Percentiles rank a stretch among this genome's conserved stretches.
These are phyloP conservation scores for Fusarium caatingaense DNA, from an alignment of 2,329 filamentous ascomycete species.

Conservation along the genomic window DNA sequence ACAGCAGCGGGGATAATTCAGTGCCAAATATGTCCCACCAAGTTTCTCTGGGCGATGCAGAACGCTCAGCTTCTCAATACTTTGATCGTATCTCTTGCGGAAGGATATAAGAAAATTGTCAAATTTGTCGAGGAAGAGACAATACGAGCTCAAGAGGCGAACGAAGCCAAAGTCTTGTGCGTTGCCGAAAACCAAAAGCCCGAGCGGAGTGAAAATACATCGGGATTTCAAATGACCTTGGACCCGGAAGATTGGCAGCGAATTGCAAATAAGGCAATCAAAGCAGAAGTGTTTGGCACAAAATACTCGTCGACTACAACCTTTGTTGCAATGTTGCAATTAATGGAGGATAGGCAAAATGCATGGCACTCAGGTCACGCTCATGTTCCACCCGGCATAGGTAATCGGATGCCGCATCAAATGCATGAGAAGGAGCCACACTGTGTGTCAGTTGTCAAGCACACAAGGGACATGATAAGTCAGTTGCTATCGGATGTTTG, in stretches of 20 bases:
- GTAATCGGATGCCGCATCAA: constrained; percentile 14
- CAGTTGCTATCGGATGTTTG: constrained; percentile 24
- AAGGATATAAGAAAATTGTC: constrained; percentile 41
- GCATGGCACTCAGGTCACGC: constrained; percentile 40
- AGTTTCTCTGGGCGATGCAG: constrained; percentile 46
- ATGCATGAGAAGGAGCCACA: constrained; percentile 37
- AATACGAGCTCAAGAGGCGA: constrained; percentile 24
- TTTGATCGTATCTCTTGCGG: constrained; percentile 40
- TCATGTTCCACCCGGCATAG: constrained; percentile 13
- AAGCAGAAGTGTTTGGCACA: constrained; percentile 34
- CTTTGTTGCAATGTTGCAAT: constrained; percentile 31
- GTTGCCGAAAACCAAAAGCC: constrained; percentile 22
- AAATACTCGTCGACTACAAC: not conserved
- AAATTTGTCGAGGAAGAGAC: constrained; percentile 39
- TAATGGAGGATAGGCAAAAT: constrained; percentile 43
- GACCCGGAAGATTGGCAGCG: constrained; percentile 35
- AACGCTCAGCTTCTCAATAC: constrained; percentile 44
- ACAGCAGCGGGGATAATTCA: constrained; percentile 33
- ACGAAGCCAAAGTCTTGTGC: constrained; percentile 30
- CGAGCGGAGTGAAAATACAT: not conserved
- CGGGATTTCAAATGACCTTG: constrained; percentile 26
- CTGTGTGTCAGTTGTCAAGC: constrained; percentile 43
- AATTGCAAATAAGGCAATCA: constrained; percentile 38
- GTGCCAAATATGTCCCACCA: constrained; percentile 39
- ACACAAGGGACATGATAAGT: constrained; percentile 37